Evolutionary conservation across 352 stramenopile species (phyloP), one percentile per base, ranked within the genome.

Genomic region (Phytophthora citrophthora): DNA sequence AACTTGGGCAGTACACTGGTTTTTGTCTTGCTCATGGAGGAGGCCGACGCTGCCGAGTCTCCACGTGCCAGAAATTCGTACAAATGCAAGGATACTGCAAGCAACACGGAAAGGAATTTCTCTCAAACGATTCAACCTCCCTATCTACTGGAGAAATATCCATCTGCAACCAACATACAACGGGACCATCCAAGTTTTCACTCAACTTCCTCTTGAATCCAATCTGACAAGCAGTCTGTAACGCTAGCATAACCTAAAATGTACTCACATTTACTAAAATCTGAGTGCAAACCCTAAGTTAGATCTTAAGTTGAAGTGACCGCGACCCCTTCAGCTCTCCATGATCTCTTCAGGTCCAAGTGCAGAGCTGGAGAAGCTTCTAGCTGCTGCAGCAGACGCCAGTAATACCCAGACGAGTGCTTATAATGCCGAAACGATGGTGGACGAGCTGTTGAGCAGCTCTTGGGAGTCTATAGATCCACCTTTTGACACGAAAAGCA

Each of bases 41-140:
- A 29, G 83, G 81, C 0, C 81, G 80, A 0, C 82, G 84, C 0
- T 93, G 84, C 66, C 75, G 61, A 8, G 69, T 88, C 12, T 55
- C 70, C 8, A 70, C 75, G 50, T 95, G 86, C 52, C 68, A 90
- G 20, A 93, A 90, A 75, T 91, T 89, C 52, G 86, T 81, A 9
- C 81, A 93, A 51, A 63, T 88, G 41, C 84, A 83, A 49, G 84
- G 84, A 11, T 82, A 80, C 32, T 93, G 84, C 69, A 93, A 93
- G 61, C 76, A 75, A 23, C 81, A 93, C 56, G 80, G 74, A 3
- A 91, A 88, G 61, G 4, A 45, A 16, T 20, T 3, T 51, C 40
- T 34, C 29, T 34, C 29, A 11, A 34, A 34, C 29, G 29, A 7
- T 13, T 64, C 11, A 15, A 44, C 13, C 59, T 59, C 29, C 29